Base-by-base conservation (phyloP, 2,329 filamentous ascomycete genomes). In the Beauveria bassiana region DNA sequence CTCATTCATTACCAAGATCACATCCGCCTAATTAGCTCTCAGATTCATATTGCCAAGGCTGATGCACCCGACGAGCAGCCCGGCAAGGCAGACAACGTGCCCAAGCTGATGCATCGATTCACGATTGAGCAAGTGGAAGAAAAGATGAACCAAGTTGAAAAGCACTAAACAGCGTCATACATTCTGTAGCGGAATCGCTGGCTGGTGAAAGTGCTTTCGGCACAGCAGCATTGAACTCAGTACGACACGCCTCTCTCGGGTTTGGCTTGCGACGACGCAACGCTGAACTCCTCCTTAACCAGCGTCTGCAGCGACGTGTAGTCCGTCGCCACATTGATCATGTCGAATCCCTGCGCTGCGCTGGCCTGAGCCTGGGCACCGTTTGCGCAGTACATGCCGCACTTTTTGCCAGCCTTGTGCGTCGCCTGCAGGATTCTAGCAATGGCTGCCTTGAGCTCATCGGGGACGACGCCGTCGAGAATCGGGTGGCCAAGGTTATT, bases 41-140 rank as follows among this genome's bases (percentile, higher is more conserved):
- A 86, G 83, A 84, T 86, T 65, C 83, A 86, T 63, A 78, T 93
- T 64, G 86, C 85, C 75, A 86, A 83, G 66, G 75, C 76, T 12
- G 74, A 73, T 8, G 72, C 78, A 1, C 75, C 76, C 12, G 77
- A 80, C 57, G 84, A 84, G 65, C 73, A 80, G 26, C 79, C 84
- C 3, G 75, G 78, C 61, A 81, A 80, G 3, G 82, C 82, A 1
- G 79, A 81, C 6, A 77, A 84, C 64, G 86, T 87, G 1, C 74
- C 82, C 61, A 92, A 91, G 72, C 77, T 93, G 53, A 93, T 93
- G 89, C 90, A 93, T 71, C 81, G 87, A 20, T 90, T 93, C 73
- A 87, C 83, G 0, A 75, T 81, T 28, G 82, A 85, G 5, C 82
- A 92, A 62, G 83, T 93, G 2, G 77, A 84, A 64, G 79, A 78